Percentiles rank a stretch among this genome's conserved stretches.
These are phyloP conservation scores for Diplodia scrobiculata DNA, from an alignment of 2,329 filamentous ascomycete genomes.

Conservation along the genomic window DNA sequence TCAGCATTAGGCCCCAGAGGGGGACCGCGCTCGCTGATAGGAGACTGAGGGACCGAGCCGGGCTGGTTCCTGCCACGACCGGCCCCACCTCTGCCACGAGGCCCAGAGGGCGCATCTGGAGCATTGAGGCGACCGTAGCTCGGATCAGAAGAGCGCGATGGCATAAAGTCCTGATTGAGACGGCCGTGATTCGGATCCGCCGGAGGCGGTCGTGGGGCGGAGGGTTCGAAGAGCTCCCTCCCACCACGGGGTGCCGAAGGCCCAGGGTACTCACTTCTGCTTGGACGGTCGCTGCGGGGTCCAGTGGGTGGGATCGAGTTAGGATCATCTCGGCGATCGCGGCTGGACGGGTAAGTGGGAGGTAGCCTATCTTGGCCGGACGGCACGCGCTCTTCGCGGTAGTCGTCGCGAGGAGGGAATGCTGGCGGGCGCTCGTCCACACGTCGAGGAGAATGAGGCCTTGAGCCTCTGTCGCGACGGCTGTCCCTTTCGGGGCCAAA, in stretches of 20 bases:
- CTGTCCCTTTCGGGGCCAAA: constrained; percentile 35
- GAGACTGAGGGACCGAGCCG: constrained; percentile 28
- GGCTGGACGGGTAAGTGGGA: constrained; percentile 37
- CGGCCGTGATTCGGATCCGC: constrained; percentile 52
- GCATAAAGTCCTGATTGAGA: constrained; percentile 47
- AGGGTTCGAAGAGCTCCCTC: constrained; percentile 47
- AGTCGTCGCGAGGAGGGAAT: constrained; percentile 38
- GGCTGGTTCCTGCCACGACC: constrained; percentile 38
- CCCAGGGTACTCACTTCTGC: constrained; percentile 41
- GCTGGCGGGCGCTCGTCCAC: constrained; percentile 35
- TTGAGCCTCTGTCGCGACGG: constrained; percentile 39
- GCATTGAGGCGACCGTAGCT: constrained; percentile 55
- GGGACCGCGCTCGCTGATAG: constrained; percentile 27
- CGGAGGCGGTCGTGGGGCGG: constrained; percentile 40
- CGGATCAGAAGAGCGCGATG: constrained; percentile 48
- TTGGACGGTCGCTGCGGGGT: constrained; percentile 48
- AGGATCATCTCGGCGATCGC: constrained; percentile 46
- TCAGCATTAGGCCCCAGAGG: constrained; percentile 35
- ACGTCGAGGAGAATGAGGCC: constrained; percentile 39
- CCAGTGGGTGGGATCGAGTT: constrained; percentile 55
- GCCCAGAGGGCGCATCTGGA: constrained; percentile 57
- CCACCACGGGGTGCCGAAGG: constrained; percentile 34
- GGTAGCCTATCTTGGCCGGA: constrained; percentile 36
- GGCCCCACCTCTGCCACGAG: constrained; percentile 50
- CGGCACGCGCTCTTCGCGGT: constrained; percentile 40